Evolutionary conservation across 768 basidiomycete genomes (phyloP).

Genomic region (Phlebiopsis gigantea): DNA sequence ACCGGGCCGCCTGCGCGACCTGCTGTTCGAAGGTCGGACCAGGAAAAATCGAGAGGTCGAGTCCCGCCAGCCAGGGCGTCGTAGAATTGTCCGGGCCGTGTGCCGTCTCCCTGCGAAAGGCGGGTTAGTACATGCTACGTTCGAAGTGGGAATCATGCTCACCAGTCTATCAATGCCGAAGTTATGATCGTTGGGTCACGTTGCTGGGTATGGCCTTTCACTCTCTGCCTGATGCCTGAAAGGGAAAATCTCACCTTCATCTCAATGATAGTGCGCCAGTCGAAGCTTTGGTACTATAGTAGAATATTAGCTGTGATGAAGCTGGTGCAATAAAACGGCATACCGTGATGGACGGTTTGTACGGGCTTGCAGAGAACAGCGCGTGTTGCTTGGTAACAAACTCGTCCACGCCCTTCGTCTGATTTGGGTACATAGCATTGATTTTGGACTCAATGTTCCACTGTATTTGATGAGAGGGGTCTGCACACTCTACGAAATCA

Average conservation of each 20-base stretch:
- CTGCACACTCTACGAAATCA: conserved; percentile 69
- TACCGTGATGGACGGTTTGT: conserved; percentile 60
- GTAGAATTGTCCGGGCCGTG: conserved; percentile 36
- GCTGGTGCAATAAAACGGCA: conserved; percentile 16
- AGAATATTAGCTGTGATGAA: background rate
- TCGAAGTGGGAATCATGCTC: background rate
- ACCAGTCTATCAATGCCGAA: conserved; percentile 59
- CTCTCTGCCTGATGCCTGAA: background rate
- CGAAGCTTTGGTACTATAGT: conserved; percentile 70
- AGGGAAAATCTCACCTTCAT: conserved; percentile 51
- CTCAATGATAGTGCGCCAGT: conserved; percentile 69
- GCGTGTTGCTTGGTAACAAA: conserved; percentile 62
- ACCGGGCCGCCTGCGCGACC: conserved; percentile 64
- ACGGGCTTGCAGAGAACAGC: conserved; percentile 53
- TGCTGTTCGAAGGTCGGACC: conserved; percentile 53
- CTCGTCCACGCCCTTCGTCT: conserved; percentile 48
- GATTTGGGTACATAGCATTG: conserved; percentile 46
- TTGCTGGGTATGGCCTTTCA: conserved; percentile 24
- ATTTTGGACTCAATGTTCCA: conserved; percentile 84
- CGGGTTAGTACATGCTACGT: background rate
- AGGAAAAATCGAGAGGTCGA: conserved; percentile 56
- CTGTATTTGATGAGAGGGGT: conserved; percentile 51
- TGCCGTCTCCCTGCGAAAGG: conserved; percentile 32
- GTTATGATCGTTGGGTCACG: conserved; percentile 51
- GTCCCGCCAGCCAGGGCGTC: conserved; percentile 67